Evolutionary conservation across 441 rosid genomes (phyloP).

Genomic region (Pelargonium fulgidum): DNA sequence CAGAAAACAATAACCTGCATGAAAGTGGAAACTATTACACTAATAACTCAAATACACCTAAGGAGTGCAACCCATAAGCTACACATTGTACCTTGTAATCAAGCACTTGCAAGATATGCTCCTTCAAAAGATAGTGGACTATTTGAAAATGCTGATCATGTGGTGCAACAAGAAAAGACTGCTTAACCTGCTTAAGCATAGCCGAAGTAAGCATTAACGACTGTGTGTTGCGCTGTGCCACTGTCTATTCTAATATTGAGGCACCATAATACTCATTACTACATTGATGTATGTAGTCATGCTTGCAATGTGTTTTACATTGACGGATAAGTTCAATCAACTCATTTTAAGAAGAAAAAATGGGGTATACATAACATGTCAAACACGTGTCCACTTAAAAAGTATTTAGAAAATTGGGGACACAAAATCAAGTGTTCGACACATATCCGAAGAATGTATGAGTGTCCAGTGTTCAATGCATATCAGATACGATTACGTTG

Average conservation of each 20-base stretch:
- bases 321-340: too few species aligned
- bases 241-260: constrained; percentile 6
- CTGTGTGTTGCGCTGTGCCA: constrained; percentile 8
- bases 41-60: constrained; percentile 5
- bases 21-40: constrained; percentile 21
- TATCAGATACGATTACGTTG: too few species aligned
- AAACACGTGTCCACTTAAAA: too few species aligned
- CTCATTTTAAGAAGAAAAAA: too few species aligned
- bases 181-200: constrained; percentile 56
- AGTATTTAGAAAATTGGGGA: too few species aligned
- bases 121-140: constrained; percentile 59
- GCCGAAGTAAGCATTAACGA: constrained; percentile 13
- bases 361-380: too few species aligned
- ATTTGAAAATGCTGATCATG: constrained; percentile 70
- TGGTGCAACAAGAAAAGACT: constrained; percentile 59
- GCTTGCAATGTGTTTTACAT: too few species aligned
- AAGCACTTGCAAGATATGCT: constrained; percentile 46
- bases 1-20: constrained; percentile 83
- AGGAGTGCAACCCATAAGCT: constrained; percentile 16
- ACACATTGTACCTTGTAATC: constrained; percentile 68
- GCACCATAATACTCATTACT: background rate
- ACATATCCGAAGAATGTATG: too few species aligned
- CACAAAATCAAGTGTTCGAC: too few species aligned
- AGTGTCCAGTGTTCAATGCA: too few species aligned
- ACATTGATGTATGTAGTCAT: background rate